Conservation (phyloP, 805 yeast species). For the Tetrapisispora namnaoensis region DNA sequence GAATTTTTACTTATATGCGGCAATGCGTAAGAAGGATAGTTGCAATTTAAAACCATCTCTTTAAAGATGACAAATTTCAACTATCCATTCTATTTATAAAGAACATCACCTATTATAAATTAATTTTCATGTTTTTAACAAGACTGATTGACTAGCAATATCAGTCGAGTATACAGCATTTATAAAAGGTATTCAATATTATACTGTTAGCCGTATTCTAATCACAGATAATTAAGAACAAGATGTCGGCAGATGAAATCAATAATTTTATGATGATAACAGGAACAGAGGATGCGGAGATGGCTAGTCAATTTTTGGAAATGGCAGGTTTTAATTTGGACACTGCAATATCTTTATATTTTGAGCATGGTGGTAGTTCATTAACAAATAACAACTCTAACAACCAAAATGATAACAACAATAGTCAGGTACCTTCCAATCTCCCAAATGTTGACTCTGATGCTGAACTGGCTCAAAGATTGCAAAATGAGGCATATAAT, state of each 20-base stretch:
- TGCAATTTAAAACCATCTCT: neutral
- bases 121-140: too few relatives aligned
- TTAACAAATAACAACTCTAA: conserved; percentile 7
- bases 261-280: conserved; percentile 80
- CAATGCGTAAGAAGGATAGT: neutral
- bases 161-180: too few relatives aligned
- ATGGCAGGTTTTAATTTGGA: conserved; percentile 73
- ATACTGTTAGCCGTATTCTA: too few relatives aligned
- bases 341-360: conserved; percentile 71
- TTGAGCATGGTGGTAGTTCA: conserved; percentile 48
- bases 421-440: conserved; percentile 3
- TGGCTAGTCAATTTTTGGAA: conserved; percentile 69
- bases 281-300: conserved; percentile 51
- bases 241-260: conserved; percentile 39
- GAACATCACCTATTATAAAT: too few relatives aligned
- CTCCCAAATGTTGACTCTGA: conserved; percentile 27
- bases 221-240: neutral
- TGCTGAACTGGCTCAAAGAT: conserved; percentile 48
- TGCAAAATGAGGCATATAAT: conserved; percentile 55
- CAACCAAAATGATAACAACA: conserved; percentile 1
- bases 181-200: too few relatives aligned
- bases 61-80: too few relatives aligned
- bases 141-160: too few relatives aligned
- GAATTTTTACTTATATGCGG: neutral
- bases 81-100: too few relatives aligned